A percentile compares a stretch with the other conserved stretches of the same genome.
These are phyloP conservation scores for Schizophyllum commune DNA, from an alignment of 1,284 basidiomycete species.

Conservation along the genomic window DNA sequence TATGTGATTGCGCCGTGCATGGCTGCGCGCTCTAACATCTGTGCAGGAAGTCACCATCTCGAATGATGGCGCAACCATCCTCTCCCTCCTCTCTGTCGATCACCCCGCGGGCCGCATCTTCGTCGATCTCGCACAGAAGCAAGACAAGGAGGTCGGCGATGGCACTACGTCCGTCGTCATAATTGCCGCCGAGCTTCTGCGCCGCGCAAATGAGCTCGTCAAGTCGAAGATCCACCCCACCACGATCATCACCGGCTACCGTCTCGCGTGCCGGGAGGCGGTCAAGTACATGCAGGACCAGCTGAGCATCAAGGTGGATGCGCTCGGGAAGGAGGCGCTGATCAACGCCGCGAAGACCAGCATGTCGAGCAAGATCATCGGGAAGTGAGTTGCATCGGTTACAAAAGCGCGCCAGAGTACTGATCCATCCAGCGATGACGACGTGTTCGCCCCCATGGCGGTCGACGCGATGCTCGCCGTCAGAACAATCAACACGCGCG, in stretches of 20 bases:
- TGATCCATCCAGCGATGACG: slow-evolving; percentile 73
- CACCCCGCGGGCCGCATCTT: slow-evolving; percentile 96
- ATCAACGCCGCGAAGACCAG: slow-evolving; percentile 98
- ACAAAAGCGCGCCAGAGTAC: slow-evolving; percentile 6
- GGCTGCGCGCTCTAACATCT: neutral
- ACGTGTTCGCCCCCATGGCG: slow-evolving; percentile 96
- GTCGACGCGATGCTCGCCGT: slow-evolving; percentile 99
- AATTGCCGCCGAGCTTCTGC: slow-evolving; percentile 91
- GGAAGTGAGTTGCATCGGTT: slow-evolving; percentile 57
- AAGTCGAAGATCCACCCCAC: slow-evolving; percentile 99
- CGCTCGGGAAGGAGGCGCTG: slow-evolving; percentile 85
- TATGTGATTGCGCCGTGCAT: slow-evolving; percentile 19
- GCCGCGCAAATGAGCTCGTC: slow-evolving; percentile 95
- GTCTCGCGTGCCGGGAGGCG: slow-evolving; percentile 95
- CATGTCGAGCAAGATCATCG: slow-evolving; percentile 99
- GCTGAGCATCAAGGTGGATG: slow-evolving; percentile 91
- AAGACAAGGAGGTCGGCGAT: slow-evolving; percentile 99
- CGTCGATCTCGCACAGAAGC: slow-evolving; percentile 97
- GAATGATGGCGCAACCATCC: slow-evolving; percentile 98
- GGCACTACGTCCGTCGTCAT: slow-evolving; percentile 99
- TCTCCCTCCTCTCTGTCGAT: slow-evolving; percentile 86
- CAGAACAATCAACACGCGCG: slow-evolving; percentile 89
- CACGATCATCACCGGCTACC: slow-evolving; percentile 98
- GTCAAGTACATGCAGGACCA: slow-evolving; percentile 99
- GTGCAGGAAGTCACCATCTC: slow-evolving; percentile 95